Evolutionary conservation across 495 filamentous ascomycete genomes (phyloP).

Genomic region (Xanthoparmelia taractica): DNA sequence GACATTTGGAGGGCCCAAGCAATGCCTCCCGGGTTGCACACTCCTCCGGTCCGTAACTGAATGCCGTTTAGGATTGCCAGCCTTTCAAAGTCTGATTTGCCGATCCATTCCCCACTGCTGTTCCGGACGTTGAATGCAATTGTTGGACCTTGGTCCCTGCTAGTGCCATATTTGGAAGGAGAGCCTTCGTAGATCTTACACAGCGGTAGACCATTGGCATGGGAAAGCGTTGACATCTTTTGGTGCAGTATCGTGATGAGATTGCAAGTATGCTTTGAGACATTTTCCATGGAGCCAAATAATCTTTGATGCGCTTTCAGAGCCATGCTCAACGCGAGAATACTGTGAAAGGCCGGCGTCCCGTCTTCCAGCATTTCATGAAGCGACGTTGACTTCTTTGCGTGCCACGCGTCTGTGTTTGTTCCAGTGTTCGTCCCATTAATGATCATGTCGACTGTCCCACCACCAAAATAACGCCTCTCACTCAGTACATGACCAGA

Average conservation of each 20-base stretch:
- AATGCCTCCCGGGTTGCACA: constrained; percentile 88
- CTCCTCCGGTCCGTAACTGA: constrained; percentile 74
- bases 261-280: constrained; percentile 67
- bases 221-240: constrained; percentile 51
- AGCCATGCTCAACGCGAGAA: constrained; percentile 69
- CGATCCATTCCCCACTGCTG: constrained; percentile 61
- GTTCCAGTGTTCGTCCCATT: constrained; percentile 60
- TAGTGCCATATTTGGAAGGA: constrained; percentile 34
- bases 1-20: constrained; percentile 58
- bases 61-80: constrained; percentile 69
- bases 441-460: constrained; percentile 62
- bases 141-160: constrained; percentile 61
- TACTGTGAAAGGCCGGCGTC: constrained; percentile 80
- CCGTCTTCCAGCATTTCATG: constrained; percentile 86
- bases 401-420: neutral
- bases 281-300: constrained; percentile 59
- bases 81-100: constrained; percentile 76
- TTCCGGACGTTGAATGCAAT: constrained; percentile 76
- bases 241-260: constrained; percentile 53
- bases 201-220: constrained; percentile 58
- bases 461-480: constrained; percentile 54
- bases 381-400: constrained; percentile 48
- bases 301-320: constrained; percentile 60
- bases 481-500: constrained; percentile 8
- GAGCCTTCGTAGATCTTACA: constrained; percentile 57